Evolutionary conservation across 495 filamentous ascomycete genomes (phyloP).

Genomic region (Filosporella fistucella): DNA sequence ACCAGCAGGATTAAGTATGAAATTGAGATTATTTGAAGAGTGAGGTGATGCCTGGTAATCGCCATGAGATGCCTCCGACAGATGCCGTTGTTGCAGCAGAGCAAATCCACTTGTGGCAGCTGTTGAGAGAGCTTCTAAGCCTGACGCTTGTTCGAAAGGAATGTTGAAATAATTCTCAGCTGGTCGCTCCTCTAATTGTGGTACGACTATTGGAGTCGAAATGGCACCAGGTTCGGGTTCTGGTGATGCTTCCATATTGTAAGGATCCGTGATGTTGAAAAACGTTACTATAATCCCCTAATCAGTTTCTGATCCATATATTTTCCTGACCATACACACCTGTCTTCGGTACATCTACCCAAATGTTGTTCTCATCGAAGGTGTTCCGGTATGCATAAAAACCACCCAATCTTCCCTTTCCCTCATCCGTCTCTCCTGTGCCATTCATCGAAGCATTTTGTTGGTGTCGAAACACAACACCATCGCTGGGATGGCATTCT

Average conservation of each 20-base stretch:
- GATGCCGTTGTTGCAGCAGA: too few relatives aligned
- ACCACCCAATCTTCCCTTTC: conserved; percentile 44
- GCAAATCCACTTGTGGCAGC: conserved; percentile 48
- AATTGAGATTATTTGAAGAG: conserved; percentile 49
- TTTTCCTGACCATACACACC: conserved; percentile 6
- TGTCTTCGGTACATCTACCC: conserved; percentile 58
- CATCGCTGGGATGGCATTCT: conserved; percentile 57
- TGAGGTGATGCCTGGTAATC: conserved; percentile 10
- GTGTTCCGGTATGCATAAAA: conserved; percentile 70
- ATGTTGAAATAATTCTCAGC: conserved; percentile 14
- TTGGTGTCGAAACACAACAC: conserved; percentile 65
- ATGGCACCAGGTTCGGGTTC: conserved; percentile 41
- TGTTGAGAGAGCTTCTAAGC: conserved; percentile 53
- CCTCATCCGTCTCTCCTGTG: conserved; percentile 31
- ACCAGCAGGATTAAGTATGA: conserved; percentile 51
- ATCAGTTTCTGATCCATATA: not conserved
- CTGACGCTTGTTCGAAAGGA: conserved; percentile 35
- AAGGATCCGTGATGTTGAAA: conserved; percentile 59
- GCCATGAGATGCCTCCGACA: conserved; percentile 4
- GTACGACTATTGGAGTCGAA: conserved; percentile 6
- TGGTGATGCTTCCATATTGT: conserved; percentile 30
- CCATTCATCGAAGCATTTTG: conserved; percentile 71
- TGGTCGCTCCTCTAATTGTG: conserved; percentile 23
- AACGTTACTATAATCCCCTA: conserved; percentile 54
- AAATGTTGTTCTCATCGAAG: conserved; percentile 55